phyloP scores from a whole-genome alignment of 768 basidiomycete species.

The Pleurotus tuber-regium region DNA sequence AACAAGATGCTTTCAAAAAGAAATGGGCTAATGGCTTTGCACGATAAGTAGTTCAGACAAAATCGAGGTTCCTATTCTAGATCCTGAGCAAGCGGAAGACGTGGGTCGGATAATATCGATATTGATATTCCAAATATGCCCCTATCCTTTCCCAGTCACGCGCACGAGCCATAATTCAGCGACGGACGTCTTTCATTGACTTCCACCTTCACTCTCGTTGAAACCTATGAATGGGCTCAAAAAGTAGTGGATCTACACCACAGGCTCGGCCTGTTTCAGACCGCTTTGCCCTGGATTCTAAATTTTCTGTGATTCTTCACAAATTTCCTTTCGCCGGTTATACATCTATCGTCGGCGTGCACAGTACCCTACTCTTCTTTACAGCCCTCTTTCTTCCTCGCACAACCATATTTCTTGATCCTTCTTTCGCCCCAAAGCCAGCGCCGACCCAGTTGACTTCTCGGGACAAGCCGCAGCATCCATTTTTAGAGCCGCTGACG shows the following conservation, averaged over 20 bases:
- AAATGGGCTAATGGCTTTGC: too few relatives aligned
- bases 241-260: background rate
- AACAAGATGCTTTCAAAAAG: too few relatives aligned
- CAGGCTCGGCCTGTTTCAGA: background rate
- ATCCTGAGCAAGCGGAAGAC: too few relatives aligned
- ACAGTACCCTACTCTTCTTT: constrained; percentile 63
- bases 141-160: too few relatives aligned
- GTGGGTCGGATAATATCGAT: too few relatives aligned
- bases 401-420: constrained; percentile 41
- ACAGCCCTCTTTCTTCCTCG: constrained; percentile 71
- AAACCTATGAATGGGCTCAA: background rate
- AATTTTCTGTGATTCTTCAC: background rate
- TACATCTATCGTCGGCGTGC: constrained; percentile 65
- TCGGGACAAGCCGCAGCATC: constrained; percentile 65
- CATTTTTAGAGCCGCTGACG: constrained; percentile 68
- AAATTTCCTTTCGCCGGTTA: constrained; percentile 54
- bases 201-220: background rate
- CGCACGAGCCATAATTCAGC: too few relatives aligned
- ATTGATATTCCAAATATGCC: too few relatives aligned
- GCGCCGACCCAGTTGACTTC: constrained; percentile 35
- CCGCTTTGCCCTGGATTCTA: constrained; percentile 4
- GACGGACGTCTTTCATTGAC: too few relatives aligned
- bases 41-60: too few relatives aligned
- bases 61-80: too few relatives aligned
- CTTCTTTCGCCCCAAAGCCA: constrained; percentile 26